A percentile compares a stretch with the other conserved stretches of the same genome.
These are phyloP conservation scores for Centrapalus pauciflorus DNA, from an alignment of 129 eudicot genomes.

Conservation along the genomic window DNA sequence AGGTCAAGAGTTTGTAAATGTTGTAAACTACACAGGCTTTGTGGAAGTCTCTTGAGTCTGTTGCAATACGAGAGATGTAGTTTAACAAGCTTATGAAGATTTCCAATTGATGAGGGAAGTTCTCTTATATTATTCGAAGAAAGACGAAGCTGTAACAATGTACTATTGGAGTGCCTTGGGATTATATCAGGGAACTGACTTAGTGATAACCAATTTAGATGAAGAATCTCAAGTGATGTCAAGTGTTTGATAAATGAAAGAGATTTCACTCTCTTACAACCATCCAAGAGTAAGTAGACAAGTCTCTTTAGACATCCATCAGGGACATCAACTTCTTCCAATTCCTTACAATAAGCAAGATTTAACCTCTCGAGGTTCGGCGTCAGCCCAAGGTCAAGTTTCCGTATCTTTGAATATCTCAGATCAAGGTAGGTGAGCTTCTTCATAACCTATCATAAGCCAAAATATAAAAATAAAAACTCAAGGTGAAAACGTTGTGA, in stretches of 20 bases:
- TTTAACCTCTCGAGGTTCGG: too few relatives aligned
- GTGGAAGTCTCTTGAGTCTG: not conserved
- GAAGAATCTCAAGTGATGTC: not conserved
- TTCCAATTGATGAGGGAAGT: slow-evolving; percentile 2
- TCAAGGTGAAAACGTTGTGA: too few relatives aligned
- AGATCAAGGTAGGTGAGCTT: too few relatives aligned
- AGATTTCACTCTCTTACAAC: not conserved
- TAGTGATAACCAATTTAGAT: not conserved
- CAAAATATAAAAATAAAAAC: too few relatives aligned
- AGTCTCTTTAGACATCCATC: too few relatives aligned
- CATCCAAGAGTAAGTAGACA: not conserved
- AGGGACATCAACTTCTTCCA: too few relatives aligned
- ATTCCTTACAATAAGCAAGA: too few relatives aligned
- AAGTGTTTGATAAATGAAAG: not conserved
- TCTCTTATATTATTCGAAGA: not conserved
- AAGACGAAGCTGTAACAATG: not conserved
- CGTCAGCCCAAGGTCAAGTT: too few relatives aligned
- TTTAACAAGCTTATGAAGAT: not conserved
- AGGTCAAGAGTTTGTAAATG: not conserved
- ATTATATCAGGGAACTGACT: not conserved
- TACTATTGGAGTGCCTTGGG: not conserved
- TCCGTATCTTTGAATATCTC: too few relatives aligned
- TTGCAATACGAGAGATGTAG: not conserved
- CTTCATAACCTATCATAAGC: too few relatives aligned
- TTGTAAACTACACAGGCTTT: slow-evolving; percentile 1